Evolutionary conservation across 768 basidiomycete species (phyloP).

Genomic region (Filobasidium floriforme): DNA sequence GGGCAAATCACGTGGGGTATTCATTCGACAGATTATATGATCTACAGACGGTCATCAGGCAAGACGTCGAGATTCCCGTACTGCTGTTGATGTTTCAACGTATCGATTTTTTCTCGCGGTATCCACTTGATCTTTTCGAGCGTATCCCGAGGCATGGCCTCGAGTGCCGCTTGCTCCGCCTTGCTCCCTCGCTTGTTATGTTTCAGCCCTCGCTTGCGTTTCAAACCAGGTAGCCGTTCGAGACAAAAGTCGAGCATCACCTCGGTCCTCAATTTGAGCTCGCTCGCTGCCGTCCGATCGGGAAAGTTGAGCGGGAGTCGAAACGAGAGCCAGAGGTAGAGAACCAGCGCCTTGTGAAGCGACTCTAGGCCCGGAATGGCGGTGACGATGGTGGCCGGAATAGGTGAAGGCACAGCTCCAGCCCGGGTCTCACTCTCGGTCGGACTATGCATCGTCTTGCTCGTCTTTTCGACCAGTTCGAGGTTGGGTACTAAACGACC

Average conservation of each 20-base stretch:
- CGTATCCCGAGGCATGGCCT: neutral
- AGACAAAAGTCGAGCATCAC: slow-evolving; percentile 57
- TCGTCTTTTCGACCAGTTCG: slow-evolving; percentile 46
- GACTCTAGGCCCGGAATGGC: slow-evolving; percentile 54
- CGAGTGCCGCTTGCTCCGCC: neutral
- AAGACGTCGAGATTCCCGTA: slow-evolving; percentile 8
- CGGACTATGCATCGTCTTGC: slow-evolving; percentile 40
- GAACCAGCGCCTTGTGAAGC: slow-evolving; percentile 64
- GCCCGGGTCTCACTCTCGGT: slow-evolving; percentile 21
- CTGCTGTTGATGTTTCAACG: neutral
- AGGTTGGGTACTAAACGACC: slow-evolving; percentile 49
- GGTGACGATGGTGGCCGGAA: slow-evolving; percentile 29
- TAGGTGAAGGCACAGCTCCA: slow-evolving; percentile 20
- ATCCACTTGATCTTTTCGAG: slow-evolving; percentile 3
- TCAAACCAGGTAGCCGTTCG: slow-evolving; percentile 37
- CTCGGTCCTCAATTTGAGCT: slow-evolving; percentile 60
- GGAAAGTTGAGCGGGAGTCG: slow-evolving; percentile 63
- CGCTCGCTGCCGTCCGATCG: slow-evolving; percentile 51
- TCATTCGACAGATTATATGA: neutral
- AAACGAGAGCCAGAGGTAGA: slow-evolving; percentile 78
- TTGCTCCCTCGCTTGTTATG: neutral
- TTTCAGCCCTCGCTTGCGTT: slow-evolving; percentile 18
- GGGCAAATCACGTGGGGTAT: too few relatives aligned
- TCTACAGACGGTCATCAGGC: slow-evolving; percentile 1
- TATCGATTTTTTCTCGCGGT: neutral